These are phyloP conservation scores for Yamadazyma nakazawae DNA, from an alignment of 805 yeast genomes.

Conservation along the genomic window DNA sequence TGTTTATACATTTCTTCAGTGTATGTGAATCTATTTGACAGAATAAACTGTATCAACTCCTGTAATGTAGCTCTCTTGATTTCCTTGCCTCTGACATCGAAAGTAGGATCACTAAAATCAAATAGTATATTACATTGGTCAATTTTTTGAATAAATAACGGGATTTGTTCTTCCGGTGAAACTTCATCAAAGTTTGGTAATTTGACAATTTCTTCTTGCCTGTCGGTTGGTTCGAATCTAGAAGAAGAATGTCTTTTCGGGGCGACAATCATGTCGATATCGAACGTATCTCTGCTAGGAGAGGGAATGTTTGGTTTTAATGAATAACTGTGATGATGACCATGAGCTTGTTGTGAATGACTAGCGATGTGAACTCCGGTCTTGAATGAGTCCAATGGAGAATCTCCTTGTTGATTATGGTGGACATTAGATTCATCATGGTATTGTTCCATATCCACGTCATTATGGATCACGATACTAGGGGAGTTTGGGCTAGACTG, in stretches of 20 bases:
- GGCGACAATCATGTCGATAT: constrained; percentile 69
- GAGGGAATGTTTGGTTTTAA: constrained; percentile 42
- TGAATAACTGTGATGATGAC: constrained; percentile 18
- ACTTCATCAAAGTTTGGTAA: constrained; percentile 89
- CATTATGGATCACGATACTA: constrained; percentile 12
- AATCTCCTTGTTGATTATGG: neutral
- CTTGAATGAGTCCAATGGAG: constrained; percentile 13
- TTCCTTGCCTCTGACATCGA: constrained; percentile 90
- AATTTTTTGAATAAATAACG: constrained; percentile 78
- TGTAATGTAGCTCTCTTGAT: constrained; percentile 81
- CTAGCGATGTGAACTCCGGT: constrained; percentile 15
- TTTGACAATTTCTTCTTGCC: constrained; percentile 52
- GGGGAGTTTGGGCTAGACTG: constrained; percentile 11
- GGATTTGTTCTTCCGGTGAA: constrained; percentile 69
- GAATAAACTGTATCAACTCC: constrained; percentile 85
- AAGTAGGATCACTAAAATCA: constrained; percentile 91
- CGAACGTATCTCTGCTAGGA: constrained; percentile 63
- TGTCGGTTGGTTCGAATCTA: constrained; percentile 74
- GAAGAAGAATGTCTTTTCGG: constrained; percentile 93
- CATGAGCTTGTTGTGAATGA: constrained; percentile 20
- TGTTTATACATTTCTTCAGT: constrained; percentile 88
- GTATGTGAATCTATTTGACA: constrained; percentile 76
- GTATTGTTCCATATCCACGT: constrained; percentile 16
- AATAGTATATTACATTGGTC: constrained; percentile 94
- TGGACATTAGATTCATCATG: neutral